Evolutionary conservation across 2,329 filamentous ascomycete genomes (phyloP).

Genomic region (Verticillium nubilum): DNA sequence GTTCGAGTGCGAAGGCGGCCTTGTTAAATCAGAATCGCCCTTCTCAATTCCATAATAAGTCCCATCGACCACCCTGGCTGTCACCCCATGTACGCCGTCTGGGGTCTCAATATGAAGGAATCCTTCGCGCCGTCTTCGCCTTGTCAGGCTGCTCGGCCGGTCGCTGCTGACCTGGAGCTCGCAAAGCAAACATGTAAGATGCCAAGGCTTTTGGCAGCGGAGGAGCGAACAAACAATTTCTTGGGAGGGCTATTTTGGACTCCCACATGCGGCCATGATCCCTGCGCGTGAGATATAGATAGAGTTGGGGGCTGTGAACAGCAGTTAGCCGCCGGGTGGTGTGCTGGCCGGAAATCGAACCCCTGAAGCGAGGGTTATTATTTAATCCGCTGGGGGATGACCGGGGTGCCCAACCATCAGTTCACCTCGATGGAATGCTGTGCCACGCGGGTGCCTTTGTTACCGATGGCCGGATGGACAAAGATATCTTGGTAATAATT

Average conservation of each 20-base stretch:
- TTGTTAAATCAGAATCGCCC: not conserved
- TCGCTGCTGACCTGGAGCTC: not conserved
- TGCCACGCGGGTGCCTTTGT: conserved; percentile 2
- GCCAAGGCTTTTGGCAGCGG: not conserved
- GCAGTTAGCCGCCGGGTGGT: not conserved
- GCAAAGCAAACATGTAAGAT: not conserved
- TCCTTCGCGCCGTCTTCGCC: not conserved
- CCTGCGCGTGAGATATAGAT: not conserved
- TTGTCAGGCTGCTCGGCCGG: not conserved
- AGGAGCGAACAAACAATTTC: not conserved
- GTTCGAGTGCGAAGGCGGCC: not conserved
- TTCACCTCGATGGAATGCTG: not conserved
- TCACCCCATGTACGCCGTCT: not conserved
- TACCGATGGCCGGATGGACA: not conserved
- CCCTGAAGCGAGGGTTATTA: not conserved
- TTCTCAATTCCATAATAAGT: not conserved
- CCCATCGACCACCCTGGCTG: not conserved
- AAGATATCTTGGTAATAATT: not conserved
- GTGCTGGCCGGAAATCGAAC: not conserved
- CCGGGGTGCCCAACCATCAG: not conserved
- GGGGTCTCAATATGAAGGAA: not conserved
- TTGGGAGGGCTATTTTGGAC: not conserved
- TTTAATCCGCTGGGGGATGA: not conserved
- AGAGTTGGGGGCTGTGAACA: not conserved
- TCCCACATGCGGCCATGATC: not conserved